These are phyloP conservation scores for Paramecium biaurelia DNA, from an alignment of 73 alveolate genomes.

Conservation along the genomic window DNA sequence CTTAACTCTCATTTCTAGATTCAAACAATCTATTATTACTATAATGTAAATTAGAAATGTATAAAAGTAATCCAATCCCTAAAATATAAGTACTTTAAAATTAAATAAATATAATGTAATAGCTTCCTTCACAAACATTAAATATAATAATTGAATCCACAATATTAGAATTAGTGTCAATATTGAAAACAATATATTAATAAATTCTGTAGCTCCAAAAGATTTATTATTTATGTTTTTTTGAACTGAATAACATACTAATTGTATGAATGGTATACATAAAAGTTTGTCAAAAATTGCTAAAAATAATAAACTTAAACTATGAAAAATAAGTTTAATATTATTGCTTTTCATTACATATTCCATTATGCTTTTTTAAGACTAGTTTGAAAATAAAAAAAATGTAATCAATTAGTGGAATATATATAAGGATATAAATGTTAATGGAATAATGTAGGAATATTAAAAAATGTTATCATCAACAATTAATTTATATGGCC, in stretches of 20 bases:
- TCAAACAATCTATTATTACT: neutral
- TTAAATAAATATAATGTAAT: neutral
- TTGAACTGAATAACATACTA: neutral
- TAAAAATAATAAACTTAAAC: neutral
- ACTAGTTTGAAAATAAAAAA: neutral
- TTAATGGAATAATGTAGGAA: neutral
- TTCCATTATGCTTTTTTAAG: neutral
- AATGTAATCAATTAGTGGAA: neutral
- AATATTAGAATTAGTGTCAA: neutral
- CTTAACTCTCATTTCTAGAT: neutral
- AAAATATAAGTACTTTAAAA: neutral
- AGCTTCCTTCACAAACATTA: neutral
- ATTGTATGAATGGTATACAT: neutral
- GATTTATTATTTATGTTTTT: neutral
- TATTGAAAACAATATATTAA: neutral
- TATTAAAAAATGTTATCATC: neutral
- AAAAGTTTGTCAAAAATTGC: neutral
- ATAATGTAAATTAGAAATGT: neutral
- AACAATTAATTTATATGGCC: neutral
- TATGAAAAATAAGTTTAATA: neutral
- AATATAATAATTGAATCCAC: neutral
- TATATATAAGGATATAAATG: neutral
- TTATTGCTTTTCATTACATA: neutral
- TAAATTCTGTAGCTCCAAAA: neutral
- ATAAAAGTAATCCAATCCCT: neutral